Evolutionary conservation across 2,329 filamentous ascomycete genomes (phyloP).

Genomic region (Cercospora sp.): DNA sequence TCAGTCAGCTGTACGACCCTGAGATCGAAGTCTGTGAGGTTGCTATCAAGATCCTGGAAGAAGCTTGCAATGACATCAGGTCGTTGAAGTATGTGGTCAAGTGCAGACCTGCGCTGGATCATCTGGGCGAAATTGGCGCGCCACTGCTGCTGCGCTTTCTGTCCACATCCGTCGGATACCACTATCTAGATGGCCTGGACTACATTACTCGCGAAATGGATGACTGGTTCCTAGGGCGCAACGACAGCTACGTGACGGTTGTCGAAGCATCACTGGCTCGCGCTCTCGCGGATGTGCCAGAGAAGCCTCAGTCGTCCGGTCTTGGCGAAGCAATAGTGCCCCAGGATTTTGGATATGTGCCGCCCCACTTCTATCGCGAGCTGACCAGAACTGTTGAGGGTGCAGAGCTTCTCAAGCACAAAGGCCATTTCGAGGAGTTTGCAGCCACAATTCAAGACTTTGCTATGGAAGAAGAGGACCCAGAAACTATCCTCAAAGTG

Average conservation of each 20-base stretch:
- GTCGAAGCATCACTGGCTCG: constrained; percentile 94
- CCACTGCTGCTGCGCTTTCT: constrained; percentile 88
- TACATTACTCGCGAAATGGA: constrained; percentile 99
- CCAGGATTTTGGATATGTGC: constrained; percentile 63
- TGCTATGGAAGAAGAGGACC: constrained; percentile 79
- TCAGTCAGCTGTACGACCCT: constrained; percentile 97
- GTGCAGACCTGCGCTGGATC: constrained; percentile 89
- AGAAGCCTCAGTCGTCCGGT: constrained; percentile 50
- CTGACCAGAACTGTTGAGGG: constrained; percentile 90
- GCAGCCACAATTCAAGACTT: constrained; percentile 83
- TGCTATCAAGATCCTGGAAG: constrained; percentile 94
- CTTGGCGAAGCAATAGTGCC: constrained; percentile 50
- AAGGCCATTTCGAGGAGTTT: constrained; percentile 96
- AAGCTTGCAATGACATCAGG: constrained; percentile 89
- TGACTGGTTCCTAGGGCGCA: constrained; percentile 96
- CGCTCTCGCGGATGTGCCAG: constrained; percentile 66
- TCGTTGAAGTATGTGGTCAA: constrained; percentile 96
- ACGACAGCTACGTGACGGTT: constrained; percentile 91
- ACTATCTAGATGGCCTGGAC: constrained; percentile 93
- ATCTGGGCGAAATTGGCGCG: constrained; percentile 93
- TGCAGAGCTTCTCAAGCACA: constrained; percentile 83
- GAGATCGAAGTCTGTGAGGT: constrained; percentile 96
- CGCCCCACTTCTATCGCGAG: constrained; percentile 97
- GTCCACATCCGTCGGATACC: constrained; percentile 94
- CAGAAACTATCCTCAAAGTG: constrained; percentile 84